Base-by-base conservation (phyloP, 805 yeast species). In the Nakazawaea wyomingensis region DNA sequence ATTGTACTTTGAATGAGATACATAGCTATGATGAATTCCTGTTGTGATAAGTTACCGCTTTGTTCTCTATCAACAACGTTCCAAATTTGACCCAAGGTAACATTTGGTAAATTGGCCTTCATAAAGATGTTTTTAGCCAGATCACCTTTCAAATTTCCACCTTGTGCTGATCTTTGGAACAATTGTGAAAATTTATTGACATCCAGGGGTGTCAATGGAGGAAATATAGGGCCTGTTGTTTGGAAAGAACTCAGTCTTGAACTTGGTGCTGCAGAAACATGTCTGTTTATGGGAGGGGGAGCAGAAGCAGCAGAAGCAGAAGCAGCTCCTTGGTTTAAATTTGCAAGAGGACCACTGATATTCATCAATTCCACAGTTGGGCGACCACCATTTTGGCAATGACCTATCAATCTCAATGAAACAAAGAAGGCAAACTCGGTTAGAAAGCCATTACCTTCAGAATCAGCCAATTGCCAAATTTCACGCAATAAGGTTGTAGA, bases 381-480 rank as follows among this genome's bases (percentile, higher is more conserved):
- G 45, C 72, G 66, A 3, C 73, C 72, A 20, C 95, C 95, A 8
- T 70, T 61, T 66, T 93, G 98, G 35, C 86, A 81, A 57, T 87
- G 85, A 21, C 95, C 96, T 54, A 93, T 85, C 51, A 88, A 68
- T 59, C 99, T 77, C 78, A 93, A 74, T 17, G 97, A 96, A 41
- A 80, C 74, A 48, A 85, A 77, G 62, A 93, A 93, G 20, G 90
- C 91, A 44, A 74, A 71, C 56, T 82, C 86, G 52, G 82, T 83
- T 49, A 93, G 69, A 55, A 82, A 85, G 0, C 99, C 99, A 49
- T 80, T 72, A 65, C 88, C 88, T 46, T 79, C 81, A n/a, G 77
- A 74, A 64, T 93, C 99, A n/a, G 96, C 89, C 28, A 85, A 60
- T 60, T 85, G 90, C 99, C 99, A 93, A 49, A 93, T 82, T 62